Evolutionary conservation across 805 yeast species (phyloP), one percentile per base, ranked within the genome.

Genomic region (Starmerella potacharoeniae): DNA sequence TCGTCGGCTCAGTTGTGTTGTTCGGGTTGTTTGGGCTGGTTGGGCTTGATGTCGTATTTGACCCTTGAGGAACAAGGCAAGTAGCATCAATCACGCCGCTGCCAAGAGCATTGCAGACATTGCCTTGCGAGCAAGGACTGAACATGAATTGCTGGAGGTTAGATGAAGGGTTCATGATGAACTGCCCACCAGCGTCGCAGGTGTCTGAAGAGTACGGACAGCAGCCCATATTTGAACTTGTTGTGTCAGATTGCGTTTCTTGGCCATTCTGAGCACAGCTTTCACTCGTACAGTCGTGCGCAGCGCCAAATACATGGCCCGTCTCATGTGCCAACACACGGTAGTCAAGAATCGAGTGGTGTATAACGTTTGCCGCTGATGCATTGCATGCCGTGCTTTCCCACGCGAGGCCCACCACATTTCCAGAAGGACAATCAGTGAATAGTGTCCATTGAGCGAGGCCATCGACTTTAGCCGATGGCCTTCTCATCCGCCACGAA

Each of bases 291-390:
- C 74, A 71, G 55, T 71, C 74, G 55, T 71, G 74, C 16, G 69
- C 72, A 7, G 74, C 74, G 8, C 74, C 74, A 56, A 71, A 71
- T 2, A 67, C 62, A 47, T 71, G 74, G 22, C 73, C 74, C 9
- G 68, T 50, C 51, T 71, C 74, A 55, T 71, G 74, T 1, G 74
- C 73, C 13, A 68, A 55, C 11, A 70, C 71, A 14, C 63, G 58
- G 68, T 71, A 68, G 53, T 70, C 73, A 3, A 63, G 58, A 10
- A 60, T 35, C 0, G 70, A 65, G 40, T 65, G 64, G 14, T 67
- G 60, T 3, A 71, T 60, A n/a, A 71, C 71, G 43, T 66, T 69
- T 7, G 68, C 60, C 14, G 71, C 73, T 14, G 67, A 63, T 2
- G 63, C 60, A 13, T 54, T 55, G 58, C 74, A 70, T 2, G 65